Evolutionary conservation across 2,329 filamentous ascomycete species (phyloP), one percentile per base, ranked within the genome.

Genomic region (Venturia nashicola): DNA sequence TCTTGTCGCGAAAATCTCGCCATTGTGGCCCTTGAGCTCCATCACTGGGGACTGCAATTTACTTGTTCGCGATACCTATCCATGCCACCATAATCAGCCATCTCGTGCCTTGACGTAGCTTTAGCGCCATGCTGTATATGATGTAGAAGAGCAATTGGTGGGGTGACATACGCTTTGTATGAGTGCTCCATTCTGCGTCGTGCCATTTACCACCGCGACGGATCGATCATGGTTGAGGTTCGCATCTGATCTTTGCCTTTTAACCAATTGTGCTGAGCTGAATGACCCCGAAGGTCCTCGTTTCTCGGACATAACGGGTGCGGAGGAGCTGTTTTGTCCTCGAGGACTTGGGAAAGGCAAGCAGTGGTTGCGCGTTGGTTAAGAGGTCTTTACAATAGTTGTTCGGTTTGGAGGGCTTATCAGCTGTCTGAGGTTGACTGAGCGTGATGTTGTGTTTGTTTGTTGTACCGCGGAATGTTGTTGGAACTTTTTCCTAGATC

Each of bases 21-120:
- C 91, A 40, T 80, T 80, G 68, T 87, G 85, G 34, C 84, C 84
- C 80, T 65, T 11, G 40, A 40, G 80, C 76, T 97, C 91, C 91
- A 97, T 97, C 55, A 97, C 88, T 1, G 93, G 91, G 65, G 93
- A 89, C 74, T 95, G 87, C 39, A 99, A 82, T 62, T 84, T 86
- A 73, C 91, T 95, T 59, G 91, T 92, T 69, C 91, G 84, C 63
- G 87, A 84, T 67, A 84, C 83, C 91, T 96, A 75, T 59, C 63
- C 51, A 60, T 51, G 7, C 61, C 43, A 42, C 48, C 61, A 46
- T 44, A 46, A 62, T 75, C 69, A 75, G 73, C 69, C 65, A 65
- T 61, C 48, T 40, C 61, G 63, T 62, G 18, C 68, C 64, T 68
- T 67, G 42, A 63, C 48, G 61, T 59, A 62, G 54, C 61, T 48